A percentile compares a stretch with the other conserved stretches of the same genome.
Conservation (phyloP, 371 early-diverging fungal species). For the Nosema muscidifuracis region DNA sequence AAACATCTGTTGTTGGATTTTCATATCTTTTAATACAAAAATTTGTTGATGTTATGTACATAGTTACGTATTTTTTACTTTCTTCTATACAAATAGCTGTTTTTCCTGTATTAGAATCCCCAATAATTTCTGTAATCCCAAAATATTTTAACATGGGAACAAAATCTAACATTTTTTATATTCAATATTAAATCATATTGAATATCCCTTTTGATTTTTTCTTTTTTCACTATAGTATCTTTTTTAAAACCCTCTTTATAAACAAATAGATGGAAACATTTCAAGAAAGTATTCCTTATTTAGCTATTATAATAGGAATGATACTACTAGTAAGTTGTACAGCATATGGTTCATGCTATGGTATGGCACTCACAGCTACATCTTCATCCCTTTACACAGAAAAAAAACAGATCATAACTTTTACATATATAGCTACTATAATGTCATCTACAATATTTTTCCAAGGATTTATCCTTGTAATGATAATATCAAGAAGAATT, state of each 20-base stretch:
- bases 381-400: conserved; percentile 41
- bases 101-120: conserved; percentile 44
- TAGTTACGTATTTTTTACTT: conserved; percentile 18
- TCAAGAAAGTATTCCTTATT: conserved; percentile 10
- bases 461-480: conserved; percentile 51
- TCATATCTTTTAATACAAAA: conserved; percentile 18
- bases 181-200: no score
- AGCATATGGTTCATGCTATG: conserved; percentile 53
- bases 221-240: background rate
- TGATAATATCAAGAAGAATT: conserved; percentile 36
- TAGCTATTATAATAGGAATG: conserved; percentile 36
- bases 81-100: conserved; percentile 39
- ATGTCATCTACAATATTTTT: conserved; percentile 56
- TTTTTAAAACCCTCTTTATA: background rate
- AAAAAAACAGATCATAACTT: conserved; percentile 41
- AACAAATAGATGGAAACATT: background rate
- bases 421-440: conserved; percentile 52
- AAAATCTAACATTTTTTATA: no score
- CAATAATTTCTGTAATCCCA: conserved; percentile 51
- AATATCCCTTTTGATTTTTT: no score
- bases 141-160: conserved; percentile 14
- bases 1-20: background rate
- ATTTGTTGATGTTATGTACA: conserved; percentile 41
- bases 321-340: conserved; percentile 24
- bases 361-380: conserved; percentile 38